Conservation (phyloP, 179 eudicot species). For the Beta macrorhiza region DNA sequence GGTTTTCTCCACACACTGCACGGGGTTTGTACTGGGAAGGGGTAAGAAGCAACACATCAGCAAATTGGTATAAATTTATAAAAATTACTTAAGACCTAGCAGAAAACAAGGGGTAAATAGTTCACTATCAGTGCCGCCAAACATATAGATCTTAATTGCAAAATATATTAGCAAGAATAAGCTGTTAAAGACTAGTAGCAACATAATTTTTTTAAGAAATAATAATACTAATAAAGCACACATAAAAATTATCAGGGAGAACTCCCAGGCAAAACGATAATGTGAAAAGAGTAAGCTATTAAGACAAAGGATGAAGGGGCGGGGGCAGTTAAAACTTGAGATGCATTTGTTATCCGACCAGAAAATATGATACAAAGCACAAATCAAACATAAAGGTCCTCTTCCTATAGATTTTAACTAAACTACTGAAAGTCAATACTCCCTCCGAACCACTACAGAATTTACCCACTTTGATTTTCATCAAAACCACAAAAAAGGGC, state of each 20-base stretch:
- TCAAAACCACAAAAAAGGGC: no score
- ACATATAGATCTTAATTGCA: no score
- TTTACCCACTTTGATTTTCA: no score
- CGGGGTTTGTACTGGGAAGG: constrained; percentile 68
- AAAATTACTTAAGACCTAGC: neutral
- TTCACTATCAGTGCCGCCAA: neutral
- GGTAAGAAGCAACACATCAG: constrained; percentile 14
- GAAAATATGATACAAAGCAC: neutral
- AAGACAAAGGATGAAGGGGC: neutral
- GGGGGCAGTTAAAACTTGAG: neutral
- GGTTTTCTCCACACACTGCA: constrained; percentile 74
- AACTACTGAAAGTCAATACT: neutral
- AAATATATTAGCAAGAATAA: neutral
- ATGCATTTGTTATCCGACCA: neutral
- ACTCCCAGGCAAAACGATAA: neutral
- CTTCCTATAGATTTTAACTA: neutral
- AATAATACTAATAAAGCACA: neutral
- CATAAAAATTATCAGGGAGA: neutral
- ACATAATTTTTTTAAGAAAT: neutral
- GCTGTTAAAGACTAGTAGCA: neutral
- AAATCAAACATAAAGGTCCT: neutral
- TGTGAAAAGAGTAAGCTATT: neutral
- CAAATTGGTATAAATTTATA: neutral
- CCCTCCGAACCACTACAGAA: no score
- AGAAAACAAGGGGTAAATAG: neutral